Percentiles rank a stretch among this genome's conserved stretches.
Evolutionary conservation across 129 eudicot genomes (phyloP).

Genomic region (Chrysanthemum seticuspe): DNA sequence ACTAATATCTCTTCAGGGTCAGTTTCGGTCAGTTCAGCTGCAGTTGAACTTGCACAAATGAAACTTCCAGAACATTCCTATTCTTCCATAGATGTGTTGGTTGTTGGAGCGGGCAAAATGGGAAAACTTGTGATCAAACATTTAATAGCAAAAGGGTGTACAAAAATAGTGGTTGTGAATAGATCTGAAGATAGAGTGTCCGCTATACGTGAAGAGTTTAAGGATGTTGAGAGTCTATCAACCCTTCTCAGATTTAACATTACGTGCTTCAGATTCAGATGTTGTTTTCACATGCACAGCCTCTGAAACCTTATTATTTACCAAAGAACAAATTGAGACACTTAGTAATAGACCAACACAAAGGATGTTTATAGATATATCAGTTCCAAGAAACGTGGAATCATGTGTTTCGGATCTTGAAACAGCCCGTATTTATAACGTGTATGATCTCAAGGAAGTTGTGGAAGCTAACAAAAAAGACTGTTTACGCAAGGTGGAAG

Average conservation of each 20-base stretch:
- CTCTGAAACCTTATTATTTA: constrained; percentile 52
- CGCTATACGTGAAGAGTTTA: constrained; percentile 49
- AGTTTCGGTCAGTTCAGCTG: constrained; percentile 88
- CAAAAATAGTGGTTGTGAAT: constrained; percentile 63
- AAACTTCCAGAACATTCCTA: constrained; percentile 61
- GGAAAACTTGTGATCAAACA: constrained; percentile 87
- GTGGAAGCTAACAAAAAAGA: constrained; percentile 81
- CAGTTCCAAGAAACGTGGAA: constrained; percentile 84
- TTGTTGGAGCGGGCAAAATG: constrained; percentile 92
- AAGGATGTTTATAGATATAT: constrained; percentile 67
- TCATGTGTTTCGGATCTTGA: constrained; percentile 58
- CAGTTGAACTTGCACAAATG: constrained; percentile 78
- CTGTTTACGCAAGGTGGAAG: constrained; percentile 67
- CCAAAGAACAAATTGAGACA: constrained; percentile 52
- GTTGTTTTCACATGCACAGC: constrained; percentile 76
- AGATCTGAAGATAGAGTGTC: constrained; percentile 72
- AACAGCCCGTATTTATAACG: constrained; percentile 56
- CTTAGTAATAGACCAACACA: constrained; percentile 35
- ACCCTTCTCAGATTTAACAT: constrained; percentile 49
- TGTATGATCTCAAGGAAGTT: constrained; percentile 77
- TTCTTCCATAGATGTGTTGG: constrained; percentile 49
- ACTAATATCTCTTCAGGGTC: constrained; percentile 74
- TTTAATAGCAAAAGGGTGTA: constrained; percentile 77
- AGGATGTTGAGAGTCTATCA: constrained; percentile 58
- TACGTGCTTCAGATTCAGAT: constrained; percentile 61